A percentile compares a stretch with the other conserved stretches of the same genome.
Evolutionary conservation across 495 filamentous ascomycete genomes (phyloP).

Genomic region (Hypoxylon subgilvum): DNA sequence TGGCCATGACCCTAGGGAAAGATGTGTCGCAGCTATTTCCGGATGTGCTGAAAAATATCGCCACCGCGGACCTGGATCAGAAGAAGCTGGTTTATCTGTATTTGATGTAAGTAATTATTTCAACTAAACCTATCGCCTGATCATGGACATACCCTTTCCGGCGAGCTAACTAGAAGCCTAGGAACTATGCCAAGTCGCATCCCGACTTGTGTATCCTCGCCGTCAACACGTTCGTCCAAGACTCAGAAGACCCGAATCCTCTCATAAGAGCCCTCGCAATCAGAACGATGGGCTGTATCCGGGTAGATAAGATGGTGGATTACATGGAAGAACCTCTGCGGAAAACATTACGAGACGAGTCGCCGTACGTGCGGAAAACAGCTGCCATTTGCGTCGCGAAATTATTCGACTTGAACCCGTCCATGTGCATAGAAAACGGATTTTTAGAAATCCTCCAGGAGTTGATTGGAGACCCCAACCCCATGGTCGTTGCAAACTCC

Average conservation of each 20-base stretch:
- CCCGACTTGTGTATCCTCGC: constrained; percentile 98
- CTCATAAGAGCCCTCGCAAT: constrained; percentile 93
- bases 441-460: constrained; percentile 96
- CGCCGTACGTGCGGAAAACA: constrained; percentile 97
- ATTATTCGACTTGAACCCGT: constrained; percentile 91
- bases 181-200: constrained; percentile 99
- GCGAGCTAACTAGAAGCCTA: too few relatives aligned
- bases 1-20: constrained; percentile 99
- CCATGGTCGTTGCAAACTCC: constrained; percentile 98
- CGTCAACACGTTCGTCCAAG: constrained; percentile 99
- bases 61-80: constrained; percentile 91
- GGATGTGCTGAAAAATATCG: constrained; percentile 98
- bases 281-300: constrained; percentile 98
- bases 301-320: constrained; percentile 99
- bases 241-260: constrained; percentile 98
- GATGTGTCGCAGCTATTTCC: constrained; percentile 98
- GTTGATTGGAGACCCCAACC: constrained; percentile 95
- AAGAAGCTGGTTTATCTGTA: constrained; percentile 99
- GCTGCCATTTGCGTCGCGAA: constrained; percentile 98
- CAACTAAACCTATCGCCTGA: background rate
- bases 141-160: background rate
- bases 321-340: constrained; percentile 99
- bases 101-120: constrained; percentile 74
- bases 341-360: constrained; percentile 96
- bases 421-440: constrained; percentile 93